Conservation (phyloP, 768 basidiomycete species). For the Mycena venus region DNA sequence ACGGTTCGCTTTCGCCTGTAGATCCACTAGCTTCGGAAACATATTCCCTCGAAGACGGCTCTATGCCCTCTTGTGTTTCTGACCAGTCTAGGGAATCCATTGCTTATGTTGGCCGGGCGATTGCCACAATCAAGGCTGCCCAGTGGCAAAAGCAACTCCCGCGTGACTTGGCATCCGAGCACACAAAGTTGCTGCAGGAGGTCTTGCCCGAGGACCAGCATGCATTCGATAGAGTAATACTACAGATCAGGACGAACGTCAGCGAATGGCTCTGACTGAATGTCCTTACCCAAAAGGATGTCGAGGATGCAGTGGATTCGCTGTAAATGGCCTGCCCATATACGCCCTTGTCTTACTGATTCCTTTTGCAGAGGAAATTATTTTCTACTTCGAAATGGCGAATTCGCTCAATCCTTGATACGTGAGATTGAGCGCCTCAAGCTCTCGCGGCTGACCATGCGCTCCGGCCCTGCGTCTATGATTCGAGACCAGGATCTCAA, state of each 20-base stretch:
- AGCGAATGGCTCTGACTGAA: slow-evolving; percentile 97
- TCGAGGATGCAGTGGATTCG: slow-evolving; percentile 87
- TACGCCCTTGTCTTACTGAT: not conserved
- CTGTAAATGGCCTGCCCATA: slow-evolving; percentile 65
- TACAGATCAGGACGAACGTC: slow-evolving; percentile 82
- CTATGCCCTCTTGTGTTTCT: slow-evolving; percentile 84
- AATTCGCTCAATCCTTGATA: slow-evolving; percentile 87
- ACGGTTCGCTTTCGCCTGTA: slow-evolving; percentile 76
- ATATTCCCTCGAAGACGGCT: slow-evolving; percentile 71
- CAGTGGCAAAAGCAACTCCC: slow-evolving; percentile 87
- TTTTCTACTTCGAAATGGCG: slow-evolving; percentile 90
- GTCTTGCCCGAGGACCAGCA: slow-evolving; percentile 84
- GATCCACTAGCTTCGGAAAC: slow-evolving; percentile 78
- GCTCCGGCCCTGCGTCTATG: slow-evolving; percentile 75
- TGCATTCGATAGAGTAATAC: slow-evolving; percentile 80
- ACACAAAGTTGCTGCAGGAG: slow-evolving; percentile 73
- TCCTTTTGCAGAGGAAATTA: slow-evolving; percentile 76
- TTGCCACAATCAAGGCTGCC: slow-evolving; percentile 85
- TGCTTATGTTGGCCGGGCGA: slow-evolving; percentile 87
- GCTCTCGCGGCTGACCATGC: slow-evolving; percentile 78
- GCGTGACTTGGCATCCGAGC: slow-evolving; percentile 70
- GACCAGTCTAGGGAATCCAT: slow-evolving; percentile 84
- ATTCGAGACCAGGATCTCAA: slow-evolving; percentile 94
- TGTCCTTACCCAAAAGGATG: slow-evolving; percentile 85
- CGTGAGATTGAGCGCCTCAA: slow-evolving; percentile 90